Base-by-base conservation (phyloP, 192 early-diverging fungal species). In the Chytriomyces sp. region DNA sequence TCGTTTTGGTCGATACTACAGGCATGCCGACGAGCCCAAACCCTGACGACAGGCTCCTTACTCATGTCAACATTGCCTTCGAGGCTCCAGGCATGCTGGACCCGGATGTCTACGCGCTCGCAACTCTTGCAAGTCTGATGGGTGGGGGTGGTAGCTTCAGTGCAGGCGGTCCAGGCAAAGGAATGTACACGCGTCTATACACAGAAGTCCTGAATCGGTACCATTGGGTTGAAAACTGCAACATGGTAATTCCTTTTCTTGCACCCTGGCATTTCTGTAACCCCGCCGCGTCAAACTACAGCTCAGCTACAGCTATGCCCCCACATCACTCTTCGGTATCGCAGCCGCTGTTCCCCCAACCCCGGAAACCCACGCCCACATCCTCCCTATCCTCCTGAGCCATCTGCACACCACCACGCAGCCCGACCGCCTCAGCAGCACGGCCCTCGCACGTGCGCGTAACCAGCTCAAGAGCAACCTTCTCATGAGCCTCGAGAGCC, bases 171-270 rank as follows among this genome's bases (percentile, higher is more conserved):
- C 97, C 97, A 1, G 95, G 96, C 3, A 97, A 99, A 81, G 97
- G 97, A 59, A 97, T 99, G 95, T 96, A 99, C 86, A 96, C 95
- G 49, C 88, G 95, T 3, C 85, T 99, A 34, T 99, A 96, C 77
- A 96, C 93, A 12, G 91, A 94, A 40, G 95, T 99, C 2, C 82
- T 99, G 36, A 97, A 97, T 77, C 92, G 93, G 70, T 89, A 94
- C 77, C 86, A 89, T 62, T 99, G 94, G 94, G 89, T 99, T 19
- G 97, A 99, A 75, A 92, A 88, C 8, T 99, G 97, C 81, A 88
- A 93, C 80, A 89, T 89, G 17, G 92, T 97, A 80, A 94, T 19
- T 17, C 25, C 39, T 7, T 4, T 66, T 59, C 1, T 67, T 2
- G 52, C 53, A 58, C 14, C 22, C 1, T 58, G 17, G 14, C 12